Base-by-base conservation (phyloP, 768 basidiomycete genomes). In the Melanogaster broomeanus region DNA sequence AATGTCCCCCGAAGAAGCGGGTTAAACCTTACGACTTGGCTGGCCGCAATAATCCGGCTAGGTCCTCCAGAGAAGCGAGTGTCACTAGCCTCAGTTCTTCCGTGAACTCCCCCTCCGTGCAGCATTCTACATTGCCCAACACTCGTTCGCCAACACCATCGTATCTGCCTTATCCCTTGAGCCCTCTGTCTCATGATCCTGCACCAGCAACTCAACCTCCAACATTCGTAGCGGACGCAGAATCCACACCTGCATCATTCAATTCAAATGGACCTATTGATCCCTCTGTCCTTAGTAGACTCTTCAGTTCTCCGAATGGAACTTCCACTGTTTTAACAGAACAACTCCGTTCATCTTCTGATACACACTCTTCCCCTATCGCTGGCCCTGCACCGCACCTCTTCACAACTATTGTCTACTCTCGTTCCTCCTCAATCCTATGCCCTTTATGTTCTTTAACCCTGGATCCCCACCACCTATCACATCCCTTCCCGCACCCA, bases 21-120 rank as follows among this genome's bases (percentile, higher is more conserved):
- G 76, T 80, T 4, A 91, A 90, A 64, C 88, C 88, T 4, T 88
- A 89, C 57, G 85, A 88, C 60, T 62, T 73, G 52, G 57, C 46
- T 18, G 59, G 58, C 38, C 65, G 60, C 42, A 58, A 50, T 34
- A 62, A 65, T 16, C 62, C 73, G 19, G 70, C 70, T 33, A 85
- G 79, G 58, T 74, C 76, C 37, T 77, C 77, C 16, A 73, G 83
- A 56, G 84, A 85, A 67, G 73, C 78, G 21, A 85, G 83, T 56
- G 69, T 80, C 35, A 72, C 75, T 39, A 82, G 78, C 57, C 56
- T 74, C 12, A 71, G 77, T 41, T 83, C 82, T 8, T 75, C 79
- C 12, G 67, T 76, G 21, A 74, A 72, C 16, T 73, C 75, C 6
- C 74, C 76, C 56, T 74, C 74, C 3, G 70, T 75, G 35, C 52